Percentiles rank a stretch among this genome's conserved stretches.
Conservation (phyloP, 345 rosid genomes). For the Trapa incisa region DNA sequence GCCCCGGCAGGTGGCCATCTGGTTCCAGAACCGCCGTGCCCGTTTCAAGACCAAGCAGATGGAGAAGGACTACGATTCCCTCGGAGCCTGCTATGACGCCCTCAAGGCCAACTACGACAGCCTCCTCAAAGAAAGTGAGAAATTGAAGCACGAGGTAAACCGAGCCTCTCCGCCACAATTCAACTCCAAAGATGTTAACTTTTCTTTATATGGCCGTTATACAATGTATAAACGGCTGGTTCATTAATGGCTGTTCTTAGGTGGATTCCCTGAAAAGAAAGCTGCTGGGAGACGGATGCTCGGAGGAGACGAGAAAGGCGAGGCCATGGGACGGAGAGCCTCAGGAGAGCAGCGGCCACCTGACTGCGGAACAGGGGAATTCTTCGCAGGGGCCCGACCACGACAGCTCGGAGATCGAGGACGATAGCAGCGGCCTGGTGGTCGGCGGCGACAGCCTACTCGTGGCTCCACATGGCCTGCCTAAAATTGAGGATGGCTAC, state of each 20-base stretch:
- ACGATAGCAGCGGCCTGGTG: slow-evolving; percentile 12
- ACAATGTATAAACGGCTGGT: no score
- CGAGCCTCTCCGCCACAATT: no score
- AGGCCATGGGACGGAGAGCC: no score
- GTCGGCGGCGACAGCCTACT: slow-evolving; percentile 13
- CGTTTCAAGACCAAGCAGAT: slow-evolving; percentile 62
- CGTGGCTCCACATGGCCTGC: slow-evolving; percentile 15
- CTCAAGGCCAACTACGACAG: slow-evolving; percentile 48
- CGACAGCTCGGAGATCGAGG: slow-evolving; percentile 34
- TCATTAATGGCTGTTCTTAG: slow-evolving; percentile 13
- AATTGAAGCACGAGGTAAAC: slow-evolving; percentile 40
- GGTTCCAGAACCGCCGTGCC: slow-evolving; percentile 85
- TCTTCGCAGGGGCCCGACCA: slow-evolving; percentile 28
- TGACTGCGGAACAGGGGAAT: slow-evolving; percentile 25
- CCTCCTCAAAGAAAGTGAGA: slow-evolving; percentile 35
- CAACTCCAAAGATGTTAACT: no score
- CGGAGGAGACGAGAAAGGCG: slow-evolving; percentile 8
- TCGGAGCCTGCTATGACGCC: slow-evolving; percentile 37
- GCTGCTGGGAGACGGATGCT: slow-evolving; percentile 18
- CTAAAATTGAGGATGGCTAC: slow-evolving; percentile 19
- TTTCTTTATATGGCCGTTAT: no score
- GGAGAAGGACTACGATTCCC: slow-evolving; percentile 39
- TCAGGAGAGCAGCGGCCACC: no score
- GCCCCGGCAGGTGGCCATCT: slow-evolving; percentile 70
- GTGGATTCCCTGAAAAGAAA: slow-evolving; percentile 36